Base-by-base conservation (phyloP, 169 alveolate species). In the Cryptosporidium muris region DNA sequence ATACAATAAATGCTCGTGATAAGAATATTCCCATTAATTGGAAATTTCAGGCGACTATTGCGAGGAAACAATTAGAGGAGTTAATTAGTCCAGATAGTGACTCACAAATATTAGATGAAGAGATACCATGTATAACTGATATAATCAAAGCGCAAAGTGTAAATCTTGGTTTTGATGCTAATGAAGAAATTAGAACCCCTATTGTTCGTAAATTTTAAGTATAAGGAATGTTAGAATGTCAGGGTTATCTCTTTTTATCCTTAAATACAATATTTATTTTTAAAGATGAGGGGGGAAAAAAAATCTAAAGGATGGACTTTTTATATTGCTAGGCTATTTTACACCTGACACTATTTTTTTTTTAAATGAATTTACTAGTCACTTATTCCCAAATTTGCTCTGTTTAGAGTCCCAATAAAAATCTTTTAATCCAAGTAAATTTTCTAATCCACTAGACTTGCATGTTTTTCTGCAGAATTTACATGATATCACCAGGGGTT, bases 31-130 rank as follows among this genome's bases (percentile, higher is more conserved):
- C 85, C 40, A 58, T 7, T 74, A 53, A 74, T 64, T 74, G 85
- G 85, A 74, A 74, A 51, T 74, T 74, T 45, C 85, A 74, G 16
- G 85, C 85, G 12, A 74, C 85, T 2, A 60, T 58, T 74, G 85
- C 85, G 14, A 74, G 85, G n/a, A 58, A 58, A 43, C 85, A 74
- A 11, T 68, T 74, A 1, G 60, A 54, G 1, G 74, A 74, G 60
- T 47, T 74, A 5, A 74, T 60, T 25, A 47, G 85, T 7, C 53
- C 36, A 12, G 68, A 74, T 25, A 25, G 25, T 25, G 85, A 74
- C 11, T 58, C 68, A 2, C 74, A 74, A 37, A 58, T 74, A 11
- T n/a, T 47, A 43, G 11, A 48, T 12, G 40, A 51, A 34, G 64
- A 48, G 40, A 14, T 56, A 14, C 45, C 45, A 8, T 56, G 40